Percentiles rank a stretch among this genome's conserved stretches.
These are phyloP conservation scores for Penicillium verrucosum DNA, from an alignment of 2,329 filamentous ascomycete species.

Conservation along the genomic window DNA sequence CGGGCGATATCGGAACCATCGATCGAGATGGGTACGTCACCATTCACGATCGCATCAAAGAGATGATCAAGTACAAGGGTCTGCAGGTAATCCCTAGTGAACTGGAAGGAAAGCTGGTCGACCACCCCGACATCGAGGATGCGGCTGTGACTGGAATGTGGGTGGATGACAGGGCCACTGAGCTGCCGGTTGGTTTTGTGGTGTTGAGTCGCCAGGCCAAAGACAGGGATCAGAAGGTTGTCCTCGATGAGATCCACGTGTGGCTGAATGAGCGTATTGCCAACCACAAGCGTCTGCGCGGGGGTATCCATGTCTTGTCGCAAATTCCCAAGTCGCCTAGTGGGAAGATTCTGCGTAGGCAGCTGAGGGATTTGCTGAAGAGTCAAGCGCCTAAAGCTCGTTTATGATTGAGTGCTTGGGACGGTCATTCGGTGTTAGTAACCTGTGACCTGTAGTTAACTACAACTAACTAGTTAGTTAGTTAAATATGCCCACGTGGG, in stretches of 20 bases:
- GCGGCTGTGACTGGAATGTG: constrained; percentile 21
- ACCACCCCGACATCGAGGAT: constrained; percentile 22
- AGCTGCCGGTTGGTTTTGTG: constrained; percentile 22
- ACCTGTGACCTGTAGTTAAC: neutral
- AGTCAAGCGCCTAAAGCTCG: constrained; percentile 18
- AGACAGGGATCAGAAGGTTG: constrained; percentile 5
- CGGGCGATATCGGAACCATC: constrained; percentile 20
- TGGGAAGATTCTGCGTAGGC: constrained; percentile 32
- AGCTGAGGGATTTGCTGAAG: constrained; percentile 24
- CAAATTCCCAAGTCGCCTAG: constrained; percentile 34
- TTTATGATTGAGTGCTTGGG: constrained; percentile 2
- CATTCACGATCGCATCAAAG: constrained; percentile 24
- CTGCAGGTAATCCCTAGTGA: constrained; percentile 24
- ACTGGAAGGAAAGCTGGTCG: constrained; percentile 21
- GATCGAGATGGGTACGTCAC: constrained; percentile 18
- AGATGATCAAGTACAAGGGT: constrained; percentile 27
- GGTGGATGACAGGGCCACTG: constrained; percentile 21
- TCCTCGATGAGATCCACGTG: constrained; percentile 12
- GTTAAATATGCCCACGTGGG: no score
- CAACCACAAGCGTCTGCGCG: constrained; percentile 33
- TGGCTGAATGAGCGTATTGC: constrained; percentile 29
- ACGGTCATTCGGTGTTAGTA: neutral
- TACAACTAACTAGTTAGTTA: no score
- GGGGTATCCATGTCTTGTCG: constrained; percentile 32
- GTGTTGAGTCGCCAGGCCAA: constrained; percentile 13